Evolutionary conservation across 108 stramenopile species (phyloP), one percentile per base, ranked within the genome.

Genomic region (Cyclostephanos invisitatus): DNA sequence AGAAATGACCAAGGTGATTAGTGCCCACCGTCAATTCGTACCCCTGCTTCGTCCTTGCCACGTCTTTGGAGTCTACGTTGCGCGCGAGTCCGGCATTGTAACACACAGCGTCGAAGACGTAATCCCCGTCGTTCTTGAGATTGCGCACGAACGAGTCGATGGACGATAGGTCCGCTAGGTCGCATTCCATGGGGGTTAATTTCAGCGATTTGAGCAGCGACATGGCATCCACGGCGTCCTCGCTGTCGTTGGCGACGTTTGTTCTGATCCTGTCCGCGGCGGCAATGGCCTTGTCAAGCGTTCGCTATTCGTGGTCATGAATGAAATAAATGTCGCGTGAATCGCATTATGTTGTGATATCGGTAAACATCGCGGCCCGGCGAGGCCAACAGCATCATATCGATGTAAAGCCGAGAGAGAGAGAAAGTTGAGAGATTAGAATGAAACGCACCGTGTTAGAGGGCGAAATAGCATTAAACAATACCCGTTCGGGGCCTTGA

Each of bases 1-100:
- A 94, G 77, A 98, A 97, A 72, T 97, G 97, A n/a, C 96, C 98
- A 14, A 98, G 75, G 72, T 98, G 98, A 77, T 98, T 98, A 14
- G 93, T 95, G 10, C 97, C 97, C 50, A 98, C 84, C 3, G 90
- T 95, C 58, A 86, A 74, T 77, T 92, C 94, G 83, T 89, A 92
- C 1, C 87, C 89, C 49, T 91, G 84, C 21, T 62, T 67, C 22
- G 91, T 94, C 12, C 93, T 56, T 24, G 74, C 51, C 8, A 91
- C 80, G 57, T 95, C 91, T 46, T 72, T 89, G 7, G 84, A 88
- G 25, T 67, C 82, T 0, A 87, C 87, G 51, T 89, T 86, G 29
- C 90, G 72, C 14, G 91, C 86, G 56, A 93, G 12, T 11, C 95
- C 95, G 8, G 95, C 95, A 82, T 96, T 96, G 36, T 91, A 83